Base-by-base conservation (phyloP, 257 asterid genomes). In the Perilla frutescens region DNA sequence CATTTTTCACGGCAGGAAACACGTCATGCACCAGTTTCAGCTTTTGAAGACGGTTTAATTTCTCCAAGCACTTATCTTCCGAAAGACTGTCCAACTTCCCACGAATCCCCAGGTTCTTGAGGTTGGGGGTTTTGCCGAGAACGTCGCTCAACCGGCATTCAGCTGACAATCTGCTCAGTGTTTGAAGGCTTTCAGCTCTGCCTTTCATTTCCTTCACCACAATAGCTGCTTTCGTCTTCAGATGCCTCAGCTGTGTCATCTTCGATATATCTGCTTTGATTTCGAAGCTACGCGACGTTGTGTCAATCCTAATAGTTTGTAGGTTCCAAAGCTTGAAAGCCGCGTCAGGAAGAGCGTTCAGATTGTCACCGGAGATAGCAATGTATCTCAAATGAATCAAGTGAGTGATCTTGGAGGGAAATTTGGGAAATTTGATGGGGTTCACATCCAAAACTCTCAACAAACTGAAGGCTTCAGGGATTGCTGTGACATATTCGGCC, bases 381-480 rank as follows among this genome's bases (percentile, higher is more conserved):
- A 70, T 57, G 66, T 70, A 70, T 58, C 70, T 62, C 70, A 72
- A 61, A 50, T 72, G 77, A 12, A 72, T 53, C 36, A 72, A 70
- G 20, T 62, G 20, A 10, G 70, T 49, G 4, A 73, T n/a, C 15
- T 31, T 34, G 6, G 12, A 10, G 32, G 65, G 71, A 9, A 73
- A 55, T 31, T 41, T 43, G 5, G 12, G 12, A 39, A 76, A 76
- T 50, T 67, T 76, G 64, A 76, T 29, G 64, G 80, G 59, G 11
- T 55, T 58, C 1, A n/a, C 39, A 7, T 76, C 80, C 7, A 76
- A 14, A 13, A 68, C 75, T 5, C 80, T 32, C 11, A 84, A 79
- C 80, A 81, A 54, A 8, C 59, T 61, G 14, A 84, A 84, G 32
- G 79, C 76, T 3, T 76, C 80, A 0, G 82, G 82, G 51, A 84